Evolutionary conservation across 225 moss, liverwort and hornwort genomes (phyloP).

Genomic region (Antitrichia curtipendula): DNA sequence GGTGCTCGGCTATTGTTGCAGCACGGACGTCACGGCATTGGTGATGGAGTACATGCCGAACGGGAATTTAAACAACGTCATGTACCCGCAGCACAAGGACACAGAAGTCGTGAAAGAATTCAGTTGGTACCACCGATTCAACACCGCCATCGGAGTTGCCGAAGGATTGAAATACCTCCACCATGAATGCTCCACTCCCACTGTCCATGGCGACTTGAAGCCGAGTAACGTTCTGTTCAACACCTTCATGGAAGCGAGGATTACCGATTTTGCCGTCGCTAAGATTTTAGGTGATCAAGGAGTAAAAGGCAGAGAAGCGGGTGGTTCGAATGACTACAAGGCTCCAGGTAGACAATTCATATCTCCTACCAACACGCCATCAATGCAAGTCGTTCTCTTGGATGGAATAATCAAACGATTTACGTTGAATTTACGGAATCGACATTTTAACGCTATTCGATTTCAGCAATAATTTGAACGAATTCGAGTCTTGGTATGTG

Average conservation of each 20-base stretch:
- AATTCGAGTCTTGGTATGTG: not conserved
- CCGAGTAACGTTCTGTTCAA: conserved; percentile 34
- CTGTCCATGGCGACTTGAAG: conserved; percentile 32
- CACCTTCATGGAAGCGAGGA: conserved; percentile 27
- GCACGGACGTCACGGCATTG: conserved; percentile 23
- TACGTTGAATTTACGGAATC: not conserved
- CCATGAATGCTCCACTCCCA: conserved; percentile 31
- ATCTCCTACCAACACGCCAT: not conserved
- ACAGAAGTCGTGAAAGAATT: not conserved
- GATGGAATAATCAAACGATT: not conserved
- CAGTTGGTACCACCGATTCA: conserved; percentile 20
- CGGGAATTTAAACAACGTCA: not conserved
- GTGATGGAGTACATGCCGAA: conserved; percentile 43
- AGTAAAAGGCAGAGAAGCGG: not conserved
- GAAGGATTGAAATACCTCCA: conserved; percentile 32
- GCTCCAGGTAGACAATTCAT: conserved; percentile 20
- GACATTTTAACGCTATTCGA: not conserved
- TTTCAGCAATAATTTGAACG: not conserved
- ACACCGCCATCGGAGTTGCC: conserved; percentile 20
- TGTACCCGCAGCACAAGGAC: conserved; percentile 1
- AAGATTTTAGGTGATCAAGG: conserved; percentile 10
- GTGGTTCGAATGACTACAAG: not conserved
- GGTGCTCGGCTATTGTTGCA: conserved; percentile 30
- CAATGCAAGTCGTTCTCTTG: not conserved
- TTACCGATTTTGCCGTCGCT: conserved; percentile 20